Base-by-base conservation (phyloP, 202 grass and related monocot genomes). In the Eragrostis tef region DNA sequence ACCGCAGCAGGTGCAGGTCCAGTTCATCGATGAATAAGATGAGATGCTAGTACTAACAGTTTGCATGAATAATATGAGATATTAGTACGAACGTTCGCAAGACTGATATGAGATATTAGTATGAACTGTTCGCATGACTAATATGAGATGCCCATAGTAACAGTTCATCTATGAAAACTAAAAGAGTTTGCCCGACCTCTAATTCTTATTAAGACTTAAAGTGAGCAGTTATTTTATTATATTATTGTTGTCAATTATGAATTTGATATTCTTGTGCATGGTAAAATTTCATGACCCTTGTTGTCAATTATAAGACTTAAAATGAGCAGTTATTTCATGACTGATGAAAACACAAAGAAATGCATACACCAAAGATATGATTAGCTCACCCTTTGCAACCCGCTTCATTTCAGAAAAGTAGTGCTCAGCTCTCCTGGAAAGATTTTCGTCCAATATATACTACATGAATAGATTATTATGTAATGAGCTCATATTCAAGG, bases 391-490 rank as follows among this genome's bases (percentile, higher is more conserved):
- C 92, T 91, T 89, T 72, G 43, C 84, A 81, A 99, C 90, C 45
- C 85, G 82, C 45, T 90, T 87, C 77, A 69, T 90, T 90, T 99
- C 96, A 81, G 88, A 99, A 54, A 90, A 98, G 80, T 95, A 99
- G 70, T 99, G 96, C 70, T 91, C 87, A 75, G 89, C 90, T 82
- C 96, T 93, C 85, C 83, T 95, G 71, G 78, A 87, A 83, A 95
- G 77, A 36, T 99, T 90, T 78, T 75, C 87, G 29, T 88, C 81
- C 72, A 99, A 90, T 80, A 80, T 57, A 34, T 42, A 67, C 96
- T 93, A 83, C 27, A 79, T 11, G 14, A 74, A 81, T 11, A 81
- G 16, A 22, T 75, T 39, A 53, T 74, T 27, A 14, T 68, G 10
- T n/a, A 46, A 82, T 44, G 1, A 6, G 20, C 17, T 80, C n/a